A percentile compares a stretch with the other conserved stretches of the same genome.
These are phyloP conservation scores for Gossypioides kirkii DNA, from an alignment of 345 rosid genomes.

Conservation along the genomic window DNA sequence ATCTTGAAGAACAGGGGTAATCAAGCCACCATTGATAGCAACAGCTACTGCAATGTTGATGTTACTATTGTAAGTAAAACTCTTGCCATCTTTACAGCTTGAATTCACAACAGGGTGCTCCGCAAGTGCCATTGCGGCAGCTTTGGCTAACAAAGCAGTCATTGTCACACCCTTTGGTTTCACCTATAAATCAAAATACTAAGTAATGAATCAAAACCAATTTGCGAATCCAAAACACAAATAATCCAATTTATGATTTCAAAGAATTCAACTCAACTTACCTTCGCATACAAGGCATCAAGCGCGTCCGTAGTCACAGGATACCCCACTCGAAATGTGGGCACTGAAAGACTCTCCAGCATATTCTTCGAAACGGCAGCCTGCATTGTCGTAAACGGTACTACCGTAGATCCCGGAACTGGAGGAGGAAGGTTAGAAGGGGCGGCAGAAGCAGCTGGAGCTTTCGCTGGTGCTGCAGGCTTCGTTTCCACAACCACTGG, in stretches of 20 bases:
- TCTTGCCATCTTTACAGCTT: constrained; percentile 84
- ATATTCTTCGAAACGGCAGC: constrained; percentile 81
- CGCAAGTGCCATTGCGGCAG: constrained; percentile 88
- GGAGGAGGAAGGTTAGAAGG: constrained; percentile 32
- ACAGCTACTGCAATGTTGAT: constrained; percentile 93
- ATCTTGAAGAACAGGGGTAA: constrained; percentile 94
- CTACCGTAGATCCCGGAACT: constrained; percentile 63
- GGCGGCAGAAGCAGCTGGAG: constrained; percentile 21
- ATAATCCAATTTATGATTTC: neutral
- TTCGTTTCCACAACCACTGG: constrained; percentile 23
- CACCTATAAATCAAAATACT: constrained; percentile 40
- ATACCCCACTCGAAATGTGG: constrained; percentile 89
- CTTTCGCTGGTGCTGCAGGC: constrained; percentile 30
- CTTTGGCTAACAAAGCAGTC: constrained; percentile 92
- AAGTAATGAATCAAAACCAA: neutral
- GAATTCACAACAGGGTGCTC: constrained; percentile 93
- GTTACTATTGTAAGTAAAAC: constrained; percentile 59
- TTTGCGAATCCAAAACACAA: neutral
- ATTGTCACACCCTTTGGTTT: constrained; percentile 94
- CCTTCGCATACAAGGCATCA: constrained; percentile 83
- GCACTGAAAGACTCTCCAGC: constrained; percentile 80
- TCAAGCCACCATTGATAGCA: constrained; percentile 88
- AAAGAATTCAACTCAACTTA: constrained; percentile 16
- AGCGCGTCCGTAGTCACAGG: constrained; percentile 77
- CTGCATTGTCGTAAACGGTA: constrained; percentile 91